phyloP scores from a whole-genome alignment of 2,329 filamentous ascomycete species.

The Fusarium drepaniforme region DNA sequence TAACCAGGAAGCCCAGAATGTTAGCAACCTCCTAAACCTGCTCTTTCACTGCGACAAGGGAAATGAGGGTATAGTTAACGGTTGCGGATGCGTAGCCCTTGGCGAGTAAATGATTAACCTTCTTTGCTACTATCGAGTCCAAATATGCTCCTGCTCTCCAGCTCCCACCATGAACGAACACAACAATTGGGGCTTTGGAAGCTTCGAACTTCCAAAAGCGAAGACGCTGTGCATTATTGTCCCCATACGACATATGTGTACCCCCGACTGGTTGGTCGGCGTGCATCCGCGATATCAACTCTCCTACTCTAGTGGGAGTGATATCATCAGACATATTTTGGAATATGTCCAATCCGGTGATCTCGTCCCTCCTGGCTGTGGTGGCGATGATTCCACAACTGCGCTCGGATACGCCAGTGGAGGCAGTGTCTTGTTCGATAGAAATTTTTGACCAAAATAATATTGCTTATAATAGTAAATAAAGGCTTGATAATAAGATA shows the following conservation, averaged over 20 bases:
- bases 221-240: background rate
- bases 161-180: background rate
- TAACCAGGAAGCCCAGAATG: background rate
- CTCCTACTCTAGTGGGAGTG: no score
- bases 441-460: background rate
- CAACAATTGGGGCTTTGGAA: background rate
- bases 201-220: background rate
- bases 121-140: background rate
- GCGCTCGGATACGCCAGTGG: background rate
- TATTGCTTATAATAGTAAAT: background rate
- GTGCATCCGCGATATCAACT: background rate
- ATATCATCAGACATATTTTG: background rate
- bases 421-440: background rate
- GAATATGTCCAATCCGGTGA: background rate
- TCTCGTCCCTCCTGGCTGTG: background rate
- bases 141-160: background rate
- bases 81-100: background rate
- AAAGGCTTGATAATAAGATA: background rate
- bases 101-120: background rate
- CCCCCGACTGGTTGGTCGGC: background rate
- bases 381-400: background rate
- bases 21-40: background rate
- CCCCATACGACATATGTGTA: background rate
- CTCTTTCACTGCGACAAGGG: background rate
- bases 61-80: background rate